phyloP scores from a whole-genome alignment of 2,329 filamentous ascomycete genomes.

The Conoideocrella luteorostrata region DNA sequence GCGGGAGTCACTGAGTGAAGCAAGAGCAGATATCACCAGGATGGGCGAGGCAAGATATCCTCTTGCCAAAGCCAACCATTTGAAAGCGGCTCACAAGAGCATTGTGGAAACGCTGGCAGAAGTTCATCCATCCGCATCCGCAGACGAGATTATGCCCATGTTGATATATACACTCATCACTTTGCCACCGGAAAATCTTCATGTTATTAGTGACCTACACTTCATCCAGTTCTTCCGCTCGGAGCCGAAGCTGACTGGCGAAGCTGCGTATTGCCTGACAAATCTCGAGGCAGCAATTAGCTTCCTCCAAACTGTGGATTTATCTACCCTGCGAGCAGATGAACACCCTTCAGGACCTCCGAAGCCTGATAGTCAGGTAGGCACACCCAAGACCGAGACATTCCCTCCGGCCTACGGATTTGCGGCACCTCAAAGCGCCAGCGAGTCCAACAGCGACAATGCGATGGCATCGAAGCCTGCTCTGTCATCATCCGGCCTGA shows the following conservation, averaged over 20 bases:
- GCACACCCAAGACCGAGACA: conserved; percentile 44
- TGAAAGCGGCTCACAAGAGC: conserved; percentile 84
- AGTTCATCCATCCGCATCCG: conserved; percentile 74
- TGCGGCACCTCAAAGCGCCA: conserved; percentile 25
- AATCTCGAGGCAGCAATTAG: conserved; percentile 92
- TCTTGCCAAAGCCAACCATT: conserved; percentile 80
- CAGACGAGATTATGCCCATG: conserved; percentile 94
- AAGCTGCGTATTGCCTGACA: conserved; percentile 92
- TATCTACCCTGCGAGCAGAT: conserved; percentile 79
- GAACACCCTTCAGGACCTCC: conserved; percentile 63
- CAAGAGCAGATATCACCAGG: conserved; percentile 60
- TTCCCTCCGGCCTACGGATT: conserved; percentile 51
- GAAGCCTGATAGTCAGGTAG: conserved; percentile 46
- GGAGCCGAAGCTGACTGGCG: conserved; percentile 79
- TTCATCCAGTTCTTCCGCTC: conserved; percentile 92
- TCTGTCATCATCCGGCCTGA: conserved; percentile 35
- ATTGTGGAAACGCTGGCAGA: conserved; percentile 80
- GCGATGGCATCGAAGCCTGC: conserved; percentile 28
- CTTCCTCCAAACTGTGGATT: conserved; percentile 90
- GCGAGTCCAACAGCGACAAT: conserved; percentile 25
- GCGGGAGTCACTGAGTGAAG: conserved; percentile 62
- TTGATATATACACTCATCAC: conserved; percentile 95
- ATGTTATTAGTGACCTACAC: conserved; percentile 87
- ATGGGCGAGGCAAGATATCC: conserved; percentile 89
- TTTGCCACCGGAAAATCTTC: conserved; percentile 75